Evolutionary conservation across 495 filamentous ascomycete species (phyloP), one percentile per base, ranked within the genome.

Genomic region (Xylaria cubensis): DNA sequence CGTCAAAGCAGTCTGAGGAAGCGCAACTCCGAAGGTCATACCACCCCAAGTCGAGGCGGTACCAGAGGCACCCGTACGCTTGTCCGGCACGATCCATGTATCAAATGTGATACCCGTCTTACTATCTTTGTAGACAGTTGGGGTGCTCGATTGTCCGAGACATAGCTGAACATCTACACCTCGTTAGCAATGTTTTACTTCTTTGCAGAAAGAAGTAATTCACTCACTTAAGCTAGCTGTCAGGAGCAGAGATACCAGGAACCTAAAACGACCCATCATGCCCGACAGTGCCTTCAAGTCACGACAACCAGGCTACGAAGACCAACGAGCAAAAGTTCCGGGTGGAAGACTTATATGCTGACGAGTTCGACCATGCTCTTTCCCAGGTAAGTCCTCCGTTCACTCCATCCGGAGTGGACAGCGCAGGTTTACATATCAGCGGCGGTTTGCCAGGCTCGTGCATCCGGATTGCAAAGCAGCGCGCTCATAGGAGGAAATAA

Each of bases 1-100:
- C 15, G 79, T 80, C 8, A 82, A 76, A 29, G 81, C 80, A 69
- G 79, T 78, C 53, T 73, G 64, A 34, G 87, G 87, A 9, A 89
- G 74, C 0, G 85, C 85, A 64, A 87, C 66, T 77, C 87, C 87
- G 41, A 82, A 85, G 53, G 85, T 84, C 53, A 83, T 80, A 12
- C 82, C 82, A 55, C 84, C 84, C 64, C 48, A 62, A 24, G 70
- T 67, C 3, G 70, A 66, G 15, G 36, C 36, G 36, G 69, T 69
- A 56, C 73, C 67, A 65, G 62, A 48, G 8, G 66, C 59, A 29
- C 73, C 74, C 24, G 68, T 48, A 48, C 73, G 63, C 39, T 17
- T 77, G 63, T 79, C 74, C 41, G 77, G 74, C 15, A 79, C 76
- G 6, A 65, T 67, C 74, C 74, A 76, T 68, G 72, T 78, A 36